These are phyloP conservation scores for Xylariaceae sp. DNA, from an alignment of 2,329 filamentous ascomycete genomes.

Conservation along the genomic window DNA sequence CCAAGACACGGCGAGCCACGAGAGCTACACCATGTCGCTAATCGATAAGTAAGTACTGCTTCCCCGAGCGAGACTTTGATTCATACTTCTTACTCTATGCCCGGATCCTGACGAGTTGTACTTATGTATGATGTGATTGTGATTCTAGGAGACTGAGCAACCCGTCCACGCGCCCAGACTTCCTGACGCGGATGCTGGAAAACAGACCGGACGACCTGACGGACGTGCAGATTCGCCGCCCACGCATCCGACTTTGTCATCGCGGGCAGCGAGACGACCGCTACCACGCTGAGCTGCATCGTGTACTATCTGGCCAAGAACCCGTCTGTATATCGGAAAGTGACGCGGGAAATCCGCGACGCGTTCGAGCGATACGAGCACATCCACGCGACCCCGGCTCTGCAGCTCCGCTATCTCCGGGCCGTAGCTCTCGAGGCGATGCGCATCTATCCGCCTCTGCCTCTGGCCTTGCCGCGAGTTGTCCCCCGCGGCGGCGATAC, in stretches of 20 bases:
- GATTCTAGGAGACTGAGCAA: slow-evolving; percentile 9
- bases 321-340: too few species aligned
- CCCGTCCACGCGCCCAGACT: slow-evolving; percentile 18
- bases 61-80: too few species aligned
- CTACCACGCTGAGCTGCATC: slow-evolving; percentile 10
- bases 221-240: slow-evolving; percentile 23
- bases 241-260: slow-evolving; percentile 26
- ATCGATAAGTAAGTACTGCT: too few species aligned
- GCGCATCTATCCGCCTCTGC: slow-evolving; percentile 18
- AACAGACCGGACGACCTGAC: slow-evolving; percentile 10
- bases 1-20: too few species aligned
- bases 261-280: slow-evolving; percentile 21
- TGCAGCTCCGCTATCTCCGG: slow-evolving; percentile 11
- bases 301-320: slow-evolving; percentile 19
- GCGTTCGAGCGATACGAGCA: slow-evolving; percentile 12
- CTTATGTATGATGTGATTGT: background rate
- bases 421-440: slow-evolving; percentile 15
- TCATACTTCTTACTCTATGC: too few species aligned
- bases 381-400: slow-evolving; percentile 12
- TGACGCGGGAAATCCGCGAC: slow-evolving; percentile 14
- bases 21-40: too few species aligned
- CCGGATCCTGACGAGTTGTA: background rate
- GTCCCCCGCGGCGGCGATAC: slow-evolving; percentile 13
- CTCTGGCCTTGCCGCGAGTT: slow-evolving; percentile 12
- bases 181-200: slow-evolving; percentile 22